Evolutionary conservation across 2,329 filamentous ascomycete species (phyloP).

Genomic region (Colletotrichum tabaci): DNA sequence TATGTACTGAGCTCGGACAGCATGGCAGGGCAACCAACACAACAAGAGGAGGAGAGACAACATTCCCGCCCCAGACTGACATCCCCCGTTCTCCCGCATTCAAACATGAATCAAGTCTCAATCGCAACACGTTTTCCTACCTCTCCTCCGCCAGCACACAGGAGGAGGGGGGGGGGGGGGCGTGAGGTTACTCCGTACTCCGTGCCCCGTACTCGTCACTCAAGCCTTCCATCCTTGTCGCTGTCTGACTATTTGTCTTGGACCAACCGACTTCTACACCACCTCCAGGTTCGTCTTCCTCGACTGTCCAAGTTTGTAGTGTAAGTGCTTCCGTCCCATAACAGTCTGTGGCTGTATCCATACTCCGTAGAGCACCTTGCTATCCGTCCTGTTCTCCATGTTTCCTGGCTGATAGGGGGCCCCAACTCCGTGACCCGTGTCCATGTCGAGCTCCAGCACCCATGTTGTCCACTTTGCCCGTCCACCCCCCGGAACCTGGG

Average conservation of each 20-base stretch:
- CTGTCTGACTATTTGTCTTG: conserved; percentile 3
- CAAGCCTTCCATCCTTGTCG: neutral
- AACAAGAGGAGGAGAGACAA: neutral
- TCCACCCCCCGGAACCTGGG: conserved; percentile 23
- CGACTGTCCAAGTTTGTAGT: neutral
- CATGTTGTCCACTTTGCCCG: conserved; percentile 32
- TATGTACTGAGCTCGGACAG: neutral
- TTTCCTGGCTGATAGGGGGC: conserved; percentile 29
- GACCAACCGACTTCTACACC: neutral
- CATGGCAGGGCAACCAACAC: neutral
- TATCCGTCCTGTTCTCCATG: conserved; percentile 20
- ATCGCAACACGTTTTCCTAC: conserved; percentile 22
- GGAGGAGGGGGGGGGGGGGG: neutral
- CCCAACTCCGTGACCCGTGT: conserved; percentile 11
- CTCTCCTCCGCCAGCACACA: neutral
- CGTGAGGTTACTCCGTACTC: too few relatives aligned
- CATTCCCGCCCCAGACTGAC: conserved; percentile 25
- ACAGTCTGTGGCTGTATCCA: too few relatives aligned
- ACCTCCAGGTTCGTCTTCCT: neutral
- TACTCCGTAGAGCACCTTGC: neutral
- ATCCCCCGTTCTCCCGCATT: conserved; percentile 12
- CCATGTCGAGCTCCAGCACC: conserved; percentile 28
- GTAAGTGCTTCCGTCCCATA: neutral
- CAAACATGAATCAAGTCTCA: conserved; percentile 25
- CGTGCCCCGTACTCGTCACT: neutral